Evolutionary conservation across 2,329 filamentous ascomycete genomes (phyloP), one percentile per base, ranked within the genome.

Genomic region (Myriosclerotinia duriaeana): DNA sequence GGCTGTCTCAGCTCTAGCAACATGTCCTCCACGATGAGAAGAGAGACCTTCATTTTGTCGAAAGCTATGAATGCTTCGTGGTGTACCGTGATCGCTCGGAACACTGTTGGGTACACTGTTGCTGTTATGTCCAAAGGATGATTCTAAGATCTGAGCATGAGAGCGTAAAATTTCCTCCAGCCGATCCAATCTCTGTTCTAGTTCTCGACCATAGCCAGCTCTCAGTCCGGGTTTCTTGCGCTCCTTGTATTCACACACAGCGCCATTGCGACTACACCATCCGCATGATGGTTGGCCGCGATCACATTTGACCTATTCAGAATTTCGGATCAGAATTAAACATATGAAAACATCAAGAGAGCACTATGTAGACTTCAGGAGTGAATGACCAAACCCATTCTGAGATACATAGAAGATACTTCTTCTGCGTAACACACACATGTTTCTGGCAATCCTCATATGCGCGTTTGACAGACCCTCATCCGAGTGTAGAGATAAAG

Each of bases 251-350:
- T 89, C 87, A 78, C 87, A 89, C 22, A 79, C 76, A 40, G 85
- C 85, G 42, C 82, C 82, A 76, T 89, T 89, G 67, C 86, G 85
- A 70, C 79, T 85, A 72, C 87, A 89, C 87, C 87, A 89, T 60
- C 87, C 86, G 72, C 87, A 89, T 7, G 87, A 85, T 1, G 90
- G 90, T 73, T 92, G 89, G 6, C 87, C 88, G 46, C 91, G 85
- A 78, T 93, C 90, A 77, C 89, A 91, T 83, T 90, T 90, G 38
- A 89, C 87, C 86, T 88, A 72, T 9, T 36, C n/a, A n/a, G n/a
- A n/a, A n/a, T n/a, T n/a, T n/a, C 5, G 42, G 26, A 63, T 74
- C 53, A 74, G 71, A 66, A 22, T 36, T n/a, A 17, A 26, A 50
- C 8, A 2, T 17, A 66, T 61, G 15, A 11, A 17, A 17, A 9